Evolutionary conservation across 2,329 filamentous ascomycete genomes (phyloP).

Genomic region (Colletotrichum lupini): DNA sequence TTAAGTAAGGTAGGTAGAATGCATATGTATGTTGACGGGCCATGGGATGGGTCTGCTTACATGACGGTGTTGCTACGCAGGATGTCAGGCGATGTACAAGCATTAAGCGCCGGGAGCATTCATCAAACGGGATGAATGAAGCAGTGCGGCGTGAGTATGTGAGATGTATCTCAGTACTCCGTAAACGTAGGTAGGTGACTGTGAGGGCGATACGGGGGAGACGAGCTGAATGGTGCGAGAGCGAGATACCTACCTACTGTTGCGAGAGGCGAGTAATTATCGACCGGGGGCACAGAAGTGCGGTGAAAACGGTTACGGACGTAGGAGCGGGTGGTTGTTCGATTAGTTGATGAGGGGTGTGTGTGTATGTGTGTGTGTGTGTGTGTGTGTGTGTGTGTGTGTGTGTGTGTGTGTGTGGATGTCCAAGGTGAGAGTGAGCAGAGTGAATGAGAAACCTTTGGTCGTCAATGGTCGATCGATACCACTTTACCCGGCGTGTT

Average conservation of each 20-base stretch:
- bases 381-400: neutral
- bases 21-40: neutral
- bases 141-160: neutral
- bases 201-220: no score
- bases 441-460: neutral
- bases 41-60: neutral
- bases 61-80: neutral
- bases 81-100: neutral
- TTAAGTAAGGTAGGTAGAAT: conserved; percentile 9
- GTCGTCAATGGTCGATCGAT: neutral
- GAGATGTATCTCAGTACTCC: neutral
- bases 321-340: conserved; percentile 11
- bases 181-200: neutral
- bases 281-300: neutral
- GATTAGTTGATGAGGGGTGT: neutral
- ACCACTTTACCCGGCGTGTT: neutral
- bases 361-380: no score
- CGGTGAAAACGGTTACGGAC: conserved; percentile 16
- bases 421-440: neutral
- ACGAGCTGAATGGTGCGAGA: neutral
- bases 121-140: neutral
- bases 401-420: no score
- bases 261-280: neutral
- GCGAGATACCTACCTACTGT: conserved; percentile 1
- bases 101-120: neutral